Evolutionary conservation across 306 rosid genomes (phyloP), one percentile per base, ranked within the genome.

Genomic region (Hippophae gyantsensis): DNA sequence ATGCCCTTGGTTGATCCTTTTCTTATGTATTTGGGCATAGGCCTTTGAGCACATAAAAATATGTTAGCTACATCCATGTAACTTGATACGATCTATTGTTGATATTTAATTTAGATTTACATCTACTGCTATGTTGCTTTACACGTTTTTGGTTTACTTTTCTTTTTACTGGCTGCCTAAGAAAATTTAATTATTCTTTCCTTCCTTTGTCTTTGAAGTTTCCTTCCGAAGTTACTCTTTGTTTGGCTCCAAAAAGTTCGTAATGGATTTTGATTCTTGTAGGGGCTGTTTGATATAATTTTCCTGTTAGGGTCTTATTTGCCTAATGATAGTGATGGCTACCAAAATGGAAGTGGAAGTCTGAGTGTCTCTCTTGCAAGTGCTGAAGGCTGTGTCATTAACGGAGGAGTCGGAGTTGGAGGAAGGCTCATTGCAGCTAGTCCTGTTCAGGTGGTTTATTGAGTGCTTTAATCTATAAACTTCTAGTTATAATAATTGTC

Each of bases 211-310:
- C 18, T 11, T 56, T 63, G 32, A 23, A 43, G 42, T 42, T 65
- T 10, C 1, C 62, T 52, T 61, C 53, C 13, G 7, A 6, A 14
- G 38, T 32, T 32, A 4, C 38, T 32, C 38, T 32, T 32, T 32
- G 38, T 32, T 32, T 4, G 38, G 38, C 38, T 32, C 38, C 38
- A 32, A 32, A 47, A 23, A 11, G 65, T 43, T 26, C 53, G 48
- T 49, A 49, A 64, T 57, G 10, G 43, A 63, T 52, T 77, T 64
- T 62, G 45, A 64, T 13, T 66, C 75, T 23, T 53, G 57, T 64
- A 93, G 99, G 99, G 99, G 41, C 94, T 86, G 46, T 93, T 83
- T 43, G 97, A 88, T 85, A 93, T 93, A 70, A 62, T 93, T 54
- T 84, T 86, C 78, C 77, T 93, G 46, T 73, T 95, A 13, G 99